Base-by-base conservation (phyloP, 495 filamentous ascomycete species). In the Wilcoxina mikolae region DNA sequence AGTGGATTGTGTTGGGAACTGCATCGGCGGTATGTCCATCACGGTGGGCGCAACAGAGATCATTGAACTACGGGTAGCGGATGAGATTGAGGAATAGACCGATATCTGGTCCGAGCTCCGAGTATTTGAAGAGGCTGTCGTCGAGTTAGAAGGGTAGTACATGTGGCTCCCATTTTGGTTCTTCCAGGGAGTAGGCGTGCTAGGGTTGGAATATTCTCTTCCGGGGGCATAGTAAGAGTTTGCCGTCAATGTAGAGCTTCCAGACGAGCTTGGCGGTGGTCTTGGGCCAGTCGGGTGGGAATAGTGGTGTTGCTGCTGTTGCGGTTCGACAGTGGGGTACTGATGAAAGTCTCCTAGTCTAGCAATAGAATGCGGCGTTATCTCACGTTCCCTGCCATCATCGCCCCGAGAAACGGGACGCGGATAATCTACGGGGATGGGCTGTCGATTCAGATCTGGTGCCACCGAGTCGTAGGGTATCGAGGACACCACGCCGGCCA, bases 391-490 rank as follows among this genome's bases (percentile, higher is more conserved):
- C 47, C 47, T 15, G 3, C 51, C 51, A 55, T 83, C 75, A 31
- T 88, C 84, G 20, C 76, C 70, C 57, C 81, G 79, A 27, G 83
- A 81, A 47, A 90, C 72, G 51, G 62, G 62, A 11, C 62, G 50
- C 15, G 44, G 28, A 61, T 83, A 84, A 29, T 94, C 84, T 56
- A 89, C 73, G 12, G 82, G 70, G 53, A 88, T 78, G 1, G 89
- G 87, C 39, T 79, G 81, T 53, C 72, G 74, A 50, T 74, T 76
- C 29, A 71, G 72, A 66, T 86, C 85, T 25, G 78, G 65, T 26
- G 75, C 68, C n/a, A 83, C 71, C 55, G 72, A 80, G 51, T 95
- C 85, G 69, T 90, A 95, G 11, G 91, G 87, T 55, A 98, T 90
- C 1, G 84, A 82, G 5, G 88, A 87, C 55, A 95, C 86, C 12